Percentiles rank a stretch among this genome's conserved stretches.
phyloP scores from a whole-genome alignment of 768 basidiomycete genomes.

The Collybia mongolica region DNA sequence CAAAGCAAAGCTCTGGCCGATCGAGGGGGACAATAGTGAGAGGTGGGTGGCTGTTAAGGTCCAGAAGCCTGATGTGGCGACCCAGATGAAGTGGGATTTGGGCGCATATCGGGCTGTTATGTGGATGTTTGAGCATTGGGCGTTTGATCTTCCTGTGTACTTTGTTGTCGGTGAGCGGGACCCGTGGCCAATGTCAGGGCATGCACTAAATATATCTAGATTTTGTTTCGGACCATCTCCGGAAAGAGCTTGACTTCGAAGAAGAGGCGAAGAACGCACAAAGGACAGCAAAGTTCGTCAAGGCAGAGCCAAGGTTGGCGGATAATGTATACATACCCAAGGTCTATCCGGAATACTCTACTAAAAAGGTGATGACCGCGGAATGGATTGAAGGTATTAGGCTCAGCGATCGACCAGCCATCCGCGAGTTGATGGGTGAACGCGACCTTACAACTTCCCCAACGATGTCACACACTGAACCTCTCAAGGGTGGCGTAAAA shows the following conservation, averaged over 20 bases:
- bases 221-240: slow-evolving; percentile 78
- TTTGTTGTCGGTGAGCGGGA: slow-evolving; percentile 65
- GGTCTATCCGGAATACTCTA: slow-evolving; percentile 70
- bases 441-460: slow-evolving; percentile 16
- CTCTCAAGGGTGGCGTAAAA: slow-evolving; percentile 59
- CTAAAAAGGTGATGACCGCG: slow-evolving; percentile 76
- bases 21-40: slow-evolving; percentile 36
- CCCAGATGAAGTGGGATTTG: slow-evolving; percentile 86
- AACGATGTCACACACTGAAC: slow-evolving; percentile 26
- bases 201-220: slow-evolving; percentile 34
- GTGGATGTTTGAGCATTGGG: slow-evolving; percentile 76
- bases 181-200: not conserved
- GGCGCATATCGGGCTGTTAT: slow-evolving; percentile 67
- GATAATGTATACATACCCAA: slow-evolving; percentile 77
- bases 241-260: slow-evolving; percentile 80
- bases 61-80: slow-evolving; percentile 86
- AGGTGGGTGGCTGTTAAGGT: slow-evolving; percentile 91
- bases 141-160: slow-evolving; percentile 85
- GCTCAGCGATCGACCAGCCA: slow-evolving; percentile 59
- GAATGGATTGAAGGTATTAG: slow-evolving; percentile 85
- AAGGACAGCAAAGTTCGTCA: slow-evolving; percentile 66
- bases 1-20: slow-evolving; percentile 57
- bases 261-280: slow-evolving; percentile 78
- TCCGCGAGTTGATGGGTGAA: slow-evolving; percentile 61
- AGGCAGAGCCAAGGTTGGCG: slow-evolving; percentile 65